A percentile compares a stretch with the other conserved stretches of the same genome.
Conservation (phyloP, 257 asterid species). For the Nicotiana benthamiana region DNA sequence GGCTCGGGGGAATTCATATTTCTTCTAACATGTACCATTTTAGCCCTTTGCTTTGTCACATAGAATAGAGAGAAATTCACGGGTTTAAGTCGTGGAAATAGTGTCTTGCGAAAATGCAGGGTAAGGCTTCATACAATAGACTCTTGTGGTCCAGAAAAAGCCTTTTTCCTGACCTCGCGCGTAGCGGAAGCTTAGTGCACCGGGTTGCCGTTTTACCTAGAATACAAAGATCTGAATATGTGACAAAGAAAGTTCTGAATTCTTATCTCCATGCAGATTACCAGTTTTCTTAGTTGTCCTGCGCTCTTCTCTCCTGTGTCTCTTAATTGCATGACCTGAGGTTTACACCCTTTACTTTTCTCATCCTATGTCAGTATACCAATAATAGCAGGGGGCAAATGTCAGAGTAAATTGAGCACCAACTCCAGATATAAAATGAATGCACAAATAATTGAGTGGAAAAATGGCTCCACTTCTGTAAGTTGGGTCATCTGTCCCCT, state of each 20-base stretch:
- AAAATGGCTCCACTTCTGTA: neutral
- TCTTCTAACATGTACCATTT: neutral
- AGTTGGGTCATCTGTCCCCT: too few species aligned
- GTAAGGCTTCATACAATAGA: too few species aligned
- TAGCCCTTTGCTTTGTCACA: neutral
- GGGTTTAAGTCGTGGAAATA: too few species aligned
- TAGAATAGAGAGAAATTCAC: neutral
- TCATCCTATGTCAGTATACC: neutral
- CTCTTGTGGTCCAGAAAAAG: too few species aligned
- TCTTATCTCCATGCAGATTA: neutral
- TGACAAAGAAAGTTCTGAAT: neutral
- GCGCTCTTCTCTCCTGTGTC: neutral
- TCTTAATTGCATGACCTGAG: neutral
- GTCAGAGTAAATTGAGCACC: neutral
- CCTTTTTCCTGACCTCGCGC: too few species aligned
- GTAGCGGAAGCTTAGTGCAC: too few species aligned
- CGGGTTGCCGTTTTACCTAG: too few species aligned
- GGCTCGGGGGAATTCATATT: neutral
- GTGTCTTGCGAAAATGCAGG: too few species aligned
- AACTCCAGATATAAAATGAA: neutral
- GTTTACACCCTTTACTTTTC: neutral
- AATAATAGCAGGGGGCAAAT: neutral
- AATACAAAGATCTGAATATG: neutral
- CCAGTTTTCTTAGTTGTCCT: neutral
- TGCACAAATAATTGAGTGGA: neutral